These are phyloP conservation scores for Cubamyces lactineus DNA, from an alignment of 768 basidiomycete genomes.

Conservation along the genomic window DNA sequence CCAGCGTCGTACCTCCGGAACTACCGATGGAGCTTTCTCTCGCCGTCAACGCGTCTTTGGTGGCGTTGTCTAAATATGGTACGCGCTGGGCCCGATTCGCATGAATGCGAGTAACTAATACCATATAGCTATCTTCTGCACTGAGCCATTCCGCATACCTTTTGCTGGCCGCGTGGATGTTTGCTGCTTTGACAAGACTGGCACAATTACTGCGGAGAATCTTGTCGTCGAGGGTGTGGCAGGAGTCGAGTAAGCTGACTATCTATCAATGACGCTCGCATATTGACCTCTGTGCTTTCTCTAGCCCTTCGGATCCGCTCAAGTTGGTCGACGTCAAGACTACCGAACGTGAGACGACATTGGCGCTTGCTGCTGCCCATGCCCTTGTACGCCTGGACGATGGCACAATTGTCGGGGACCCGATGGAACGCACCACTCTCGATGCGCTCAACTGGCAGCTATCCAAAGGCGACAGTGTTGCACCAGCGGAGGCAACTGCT, in stretches of 20 bases:
- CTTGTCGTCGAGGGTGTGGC: constrained; percentile 92
- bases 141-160: constrained; percentile 98
- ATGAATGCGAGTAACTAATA: neutral
- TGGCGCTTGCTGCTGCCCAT: constrained; percentile 92
- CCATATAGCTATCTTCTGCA: constrained; percentile 90
- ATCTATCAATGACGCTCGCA: neutral
- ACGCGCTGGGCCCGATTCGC: constrained; percentile 33
- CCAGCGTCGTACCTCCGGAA: constrained; percentile 97
- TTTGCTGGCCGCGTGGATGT: constrained; percentile 95
- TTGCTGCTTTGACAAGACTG: constrained; percentile 99
- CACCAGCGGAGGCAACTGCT: constrained; percentile 54
- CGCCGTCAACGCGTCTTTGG: constrained; percentile 93
- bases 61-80: constrained; percentile 93
- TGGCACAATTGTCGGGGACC: constrained; percentile 92
- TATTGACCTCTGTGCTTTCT: neutral
- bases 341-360: constrained; percentile 74
- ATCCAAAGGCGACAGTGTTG: constrained; percentile 70
- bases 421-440: constrained; percentile 98
- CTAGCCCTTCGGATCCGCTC: constrained; percentile 58
- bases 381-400: constrained; percentile 94
- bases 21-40: constrained; percentile 97
- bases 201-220: constrained; percentile 96
- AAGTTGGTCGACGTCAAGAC: constrained; percentile 82
- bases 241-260: constrained; percentile 76
- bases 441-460: constrained; percentile 91